Base-by-base conservation (phyloP, 805 yeast genomes). In the Saccharomycopsis fibuligera region DNA sequence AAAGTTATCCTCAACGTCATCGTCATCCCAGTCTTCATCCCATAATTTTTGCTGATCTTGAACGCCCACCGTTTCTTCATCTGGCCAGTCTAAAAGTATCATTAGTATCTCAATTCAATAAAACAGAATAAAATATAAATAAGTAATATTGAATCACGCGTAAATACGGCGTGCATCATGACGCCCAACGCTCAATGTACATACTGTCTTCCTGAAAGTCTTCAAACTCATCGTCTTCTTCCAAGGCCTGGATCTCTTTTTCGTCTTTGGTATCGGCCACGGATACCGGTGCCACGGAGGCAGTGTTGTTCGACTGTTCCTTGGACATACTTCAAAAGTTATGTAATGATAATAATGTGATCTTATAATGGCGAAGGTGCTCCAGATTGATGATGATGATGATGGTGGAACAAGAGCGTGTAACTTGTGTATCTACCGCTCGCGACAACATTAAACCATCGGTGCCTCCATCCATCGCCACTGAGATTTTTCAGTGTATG, bases 11-110 rank as follows among this genome's bases (percentile, higher is more conserved):
- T 86, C 93, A 51, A 83, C 86, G 60, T 90, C 96, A 54, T 89
- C 96, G 63, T 91, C 95, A 57, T 86, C 97, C 99, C 99, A 91
- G 63, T 88, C 91, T 66, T 90, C 96, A 58, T 90, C 96, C 97
- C 98, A 90, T 45, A 90, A 76, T 54, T 79, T 74, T 58, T 77
- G 66, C 64, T 76, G 75, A 56, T 76, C 71, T 57, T 72, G 68
- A 33, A 74, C 62, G 53, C 74, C 73, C 55, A 78, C 63, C 49
- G 82, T 65, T 58, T 81, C 73, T 49, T 73, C 64, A 33, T 72
- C 74, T n/a, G 76, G 66, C 96, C 96, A 89, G 57, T 83, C 81
- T 68, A 39, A n/a, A 25, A 29, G 17, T 12, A 17, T 37, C 17
- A 44, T 48, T 41, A 48, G 48, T 38, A 41, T n/a, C 17, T 44